Evolutionary conservation across 768 basidiomycete species (phyloP).

Genomic region (Collybia mongolica): DNA sequence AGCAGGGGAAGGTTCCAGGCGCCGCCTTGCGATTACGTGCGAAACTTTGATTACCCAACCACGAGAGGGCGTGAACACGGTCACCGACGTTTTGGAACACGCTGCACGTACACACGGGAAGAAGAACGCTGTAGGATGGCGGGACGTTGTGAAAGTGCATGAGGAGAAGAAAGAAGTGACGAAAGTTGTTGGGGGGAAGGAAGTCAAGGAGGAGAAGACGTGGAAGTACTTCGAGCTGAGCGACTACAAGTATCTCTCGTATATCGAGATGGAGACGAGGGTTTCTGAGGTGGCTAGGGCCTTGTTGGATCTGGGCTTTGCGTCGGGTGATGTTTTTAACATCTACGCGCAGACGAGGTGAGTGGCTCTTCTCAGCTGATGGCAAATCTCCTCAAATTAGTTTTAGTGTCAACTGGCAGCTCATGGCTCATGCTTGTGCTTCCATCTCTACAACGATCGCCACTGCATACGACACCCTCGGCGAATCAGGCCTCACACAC

Average conservation of each 20-base stretch:
- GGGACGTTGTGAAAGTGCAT: conserved; percentile 66
- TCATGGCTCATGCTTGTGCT: conserved; percentile 79
- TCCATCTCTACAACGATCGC: conserved; percentile 81
- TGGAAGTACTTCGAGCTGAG: conserved; percentile 96
- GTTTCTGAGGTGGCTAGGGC: conserved; percentile 69
- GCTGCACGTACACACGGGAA: conserved; percentile 72
- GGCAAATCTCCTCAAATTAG: not conserved
- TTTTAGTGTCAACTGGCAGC: conserved; percentile 79
- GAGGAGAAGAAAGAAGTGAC: conserved; percentile 90
- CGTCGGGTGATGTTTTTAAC: conserved; percentile 77
- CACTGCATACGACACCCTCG: conserved; percentile 95
- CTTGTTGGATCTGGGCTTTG: conserved; percentile 67
- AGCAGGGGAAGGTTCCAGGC: conserved; percentile 51
- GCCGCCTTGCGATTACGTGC: conserved; percentile 53
- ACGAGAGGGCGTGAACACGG: conserved; percentile 73
- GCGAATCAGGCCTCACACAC: conserved; percentile 83
- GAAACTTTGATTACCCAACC: conserved; percentile 63
- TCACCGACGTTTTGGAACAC: conserved; percentile 76
- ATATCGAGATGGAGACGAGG: conserved; percentile 63
- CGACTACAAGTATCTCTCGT: conserved; percentile 82
- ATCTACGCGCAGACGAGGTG: conserved; percentile 88
- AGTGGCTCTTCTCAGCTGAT: conserved; percentile 6
- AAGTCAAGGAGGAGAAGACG: conserved; percentile 83
- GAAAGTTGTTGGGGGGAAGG: conserved; percentile 80
- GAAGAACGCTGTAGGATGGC: conserved; percentile 76